phyloP scores from a whole-genome alignment of 345 rosid species.

The Citrus medica region DNA sequence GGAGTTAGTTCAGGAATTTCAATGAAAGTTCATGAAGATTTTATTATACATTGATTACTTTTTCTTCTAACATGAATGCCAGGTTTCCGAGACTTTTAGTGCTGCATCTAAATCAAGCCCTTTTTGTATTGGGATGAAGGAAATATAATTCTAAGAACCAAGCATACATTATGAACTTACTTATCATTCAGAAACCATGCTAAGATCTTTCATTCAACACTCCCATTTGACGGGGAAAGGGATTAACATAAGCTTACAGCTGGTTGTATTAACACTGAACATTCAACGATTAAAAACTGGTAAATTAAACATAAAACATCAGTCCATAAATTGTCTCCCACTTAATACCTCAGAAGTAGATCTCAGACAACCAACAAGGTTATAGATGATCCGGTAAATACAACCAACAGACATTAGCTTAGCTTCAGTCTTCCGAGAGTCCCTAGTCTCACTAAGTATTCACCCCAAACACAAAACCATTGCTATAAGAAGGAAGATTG shows the following conservation, averaged over 20 bases:
- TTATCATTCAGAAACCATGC: too few species aligned
- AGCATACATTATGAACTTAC: too few species aligned
- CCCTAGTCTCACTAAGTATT: constrained; percentile 22
- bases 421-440: neutral
- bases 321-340: neutral
- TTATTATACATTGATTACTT: too few species aligned
- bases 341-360: neutral
- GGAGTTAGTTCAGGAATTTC: too few species aligned
- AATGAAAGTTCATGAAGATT: too few species aligned
- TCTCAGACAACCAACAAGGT: neutral
- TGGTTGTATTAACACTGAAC: neutral
- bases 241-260: neutral
- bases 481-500: constrained; percentile 46
- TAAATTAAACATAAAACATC: neutral
- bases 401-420: neutral
- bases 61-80: too few species aligned
- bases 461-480: constrained; percentile 40
- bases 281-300: neutral
- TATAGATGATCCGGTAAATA: neutral
- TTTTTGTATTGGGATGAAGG: too few species aligned
- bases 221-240: neutral
- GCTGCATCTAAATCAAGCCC: too few species aligned
- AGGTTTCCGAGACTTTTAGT: too few species aligned
- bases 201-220: neutral
- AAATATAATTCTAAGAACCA: too few species aligned